Evolutionary conservation across 768 basidiomycete species (phyloP).

Genomic region (Sporobolomyces pararoseus): DNA sequence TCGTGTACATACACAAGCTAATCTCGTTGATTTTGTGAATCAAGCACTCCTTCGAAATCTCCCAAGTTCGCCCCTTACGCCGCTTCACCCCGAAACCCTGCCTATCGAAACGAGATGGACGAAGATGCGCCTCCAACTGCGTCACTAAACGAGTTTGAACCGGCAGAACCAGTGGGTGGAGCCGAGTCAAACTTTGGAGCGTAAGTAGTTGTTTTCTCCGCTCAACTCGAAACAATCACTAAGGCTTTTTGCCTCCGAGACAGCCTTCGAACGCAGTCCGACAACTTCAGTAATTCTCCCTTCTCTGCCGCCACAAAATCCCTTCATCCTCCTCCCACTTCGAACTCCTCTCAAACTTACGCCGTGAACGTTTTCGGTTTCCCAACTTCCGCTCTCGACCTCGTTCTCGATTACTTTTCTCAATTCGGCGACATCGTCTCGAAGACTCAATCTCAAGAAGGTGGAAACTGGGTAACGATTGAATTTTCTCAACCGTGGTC

Average conservation of each 20-base stretch:
- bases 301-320: slow-evolving; percentile 11
- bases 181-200: slow-evolving; percentile 6
- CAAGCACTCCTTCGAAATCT: slow-evolving; percentile 36
- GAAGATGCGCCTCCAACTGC: slow-evolving; percentile 44
- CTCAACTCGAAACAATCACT: not conserved
- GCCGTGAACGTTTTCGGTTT: slow-evolving; percentile 79
- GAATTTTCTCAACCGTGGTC: slow-evolving; percentile 69
- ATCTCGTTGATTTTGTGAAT: not conserved
- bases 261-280: slow-evolving; percentile 17
- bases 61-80: slow-evolving; percentile 29
- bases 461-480: slow-evolving; percentile 75
- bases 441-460: slow-evolving; percentile 63
- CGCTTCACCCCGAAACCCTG: slow-evolving; percentile 53
- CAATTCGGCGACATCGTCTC: slow-evolving; percentile 62
- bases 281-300: slow-evolving; percentile 22
- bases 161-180: not conserved
- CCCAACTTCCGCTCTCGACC: slow-evolving; percentile 69
- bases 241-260: not conserved
- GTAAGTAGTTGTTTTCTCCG: not conserved
- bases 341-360: slow-evolving; percentile 9
- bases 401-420: slow-evolving; percentile 52
- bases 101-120: slow-evolving; percentile 56
- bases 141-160: slow-evolving; percentile 39
- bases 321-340: not conserved
- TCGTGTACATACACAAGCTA: no score